These are phyloP conservation scores for Alternaria triticimaculans DNA, from an alignment of 2,329 filamentous ascomycete species.

Conservation along the genomic window DNA sequence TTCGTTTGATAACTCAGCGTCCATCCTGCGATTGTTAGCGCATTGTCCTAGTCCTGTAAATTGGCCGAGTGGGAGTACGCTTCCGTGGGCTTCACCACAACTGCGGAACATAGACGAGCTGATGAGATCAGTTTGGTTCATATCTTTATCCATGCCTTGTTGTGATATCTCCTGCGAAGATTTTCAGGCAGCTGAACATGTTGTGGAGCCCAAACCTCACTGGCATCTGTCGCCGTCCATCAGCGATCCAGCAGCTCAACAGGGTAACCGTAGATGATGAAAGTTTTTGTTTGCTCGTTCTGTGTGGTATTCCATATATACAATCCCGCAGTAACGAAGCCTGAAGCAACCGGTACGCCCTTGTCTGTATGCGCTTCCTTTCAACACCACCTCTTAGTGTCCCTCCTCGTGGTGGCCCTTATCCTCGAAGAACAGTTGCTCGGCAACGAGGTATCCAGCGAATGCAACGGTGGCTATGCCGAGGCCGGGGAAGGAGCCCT, in stretches of 20 bases:
- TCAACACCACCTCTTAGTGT: neutral
- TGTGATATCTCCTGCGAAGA: neutral
- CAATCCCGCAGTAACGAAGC: conserved; percentile 35
- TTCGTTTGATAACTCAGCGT: neutral
- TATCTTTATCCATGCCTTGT: neutral
- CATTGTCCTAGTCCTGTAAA: neutral
- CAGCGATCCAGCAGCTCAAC: neutral
- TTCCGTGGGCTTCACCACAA: neutral
- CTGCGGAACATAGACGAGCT: neutral
- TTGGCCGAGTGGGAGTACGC: neutral
- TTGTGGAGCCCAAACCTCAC: neutral
- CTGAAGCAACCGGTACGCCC: conserved; percentile 43
- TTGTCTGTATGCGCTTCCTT: conserved; percentile 10
- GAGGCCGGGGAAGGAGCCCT: conserved; percentile 83
- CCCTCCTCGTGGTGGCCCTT: conserved; percentile 43
- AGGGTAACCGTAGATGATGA: neutral
- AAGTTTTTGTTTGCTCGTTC: conserved; percentile 12
- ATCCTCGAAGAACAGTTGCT: conserved; percentile 84
- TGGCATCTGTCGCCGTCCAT: neutral
- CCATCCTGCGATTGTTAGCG: neutral
- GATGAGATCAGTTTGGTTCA: neutral
- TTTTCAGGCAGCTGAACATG: neutral
- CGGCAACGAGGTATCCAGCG: conserved; percentile 84
- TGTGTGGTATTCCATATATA: conserved; percentile 46
- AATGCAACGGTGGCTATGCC: conserved; percentile 94